These are phyloP conservation scores for Penicillium glabrum DNA, from an alignment of 2,329 filamentous ascomycete species.

Conservation along the genomic window DNA sequence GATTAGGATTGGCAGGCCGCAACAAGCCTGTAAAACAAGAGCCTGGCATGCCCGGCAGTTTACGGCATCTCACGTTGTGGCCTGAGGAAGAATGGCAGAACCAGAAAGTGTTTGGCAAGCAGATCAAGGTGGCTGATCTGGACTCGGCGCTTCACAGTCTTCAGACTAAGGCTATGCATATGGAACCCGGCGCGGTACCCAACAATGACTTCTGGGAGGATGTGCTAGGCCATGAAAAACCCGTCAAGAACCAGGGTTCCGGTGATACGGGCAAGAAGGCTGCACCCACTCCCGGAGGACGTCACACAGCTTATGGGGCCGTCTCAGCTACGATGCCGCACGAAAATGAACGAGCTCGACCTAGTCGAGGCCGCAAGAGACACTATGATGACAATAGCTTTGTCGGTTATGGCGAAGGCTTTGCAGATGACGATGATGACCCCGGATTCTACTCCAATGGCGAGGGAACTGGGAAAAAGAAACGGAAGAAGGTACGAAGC, in stretches of 20 bases:
- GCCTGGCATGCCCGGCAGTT: constrained; percentile 36
- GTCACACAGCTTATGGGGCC: constrained; percentile 27
- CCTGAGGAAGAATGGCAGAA: constrained; percentile 53
- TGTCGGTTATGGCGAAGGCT: constrained; percentile 53
- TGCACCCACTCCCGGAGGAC: constrained; percentile 23
- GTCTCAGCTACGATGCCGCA: constrained; percentile 25
- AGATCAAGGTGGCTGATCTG: constrained; percentile 45
- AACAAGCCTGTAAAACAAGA: constrained; percentile 51
- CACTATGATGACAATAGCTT: constrained; percentile 54
- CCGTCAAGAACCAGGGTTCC: constrained; percentile 34
- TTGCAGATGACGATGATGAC: constrained; percentile 49
- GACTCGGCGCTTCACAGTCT: constrained; percentile 43
- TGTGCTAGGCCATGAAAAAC: constrained; percentile 49
- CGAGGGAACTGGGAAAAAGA: constrained; percentile 47
- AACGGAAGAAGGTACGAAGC: constrained; percentile 49
- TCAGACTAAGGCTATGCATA: constrained; percentile 46
- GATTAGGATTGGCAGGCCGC: constrained; percentile 46
- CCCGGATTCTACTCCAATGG: constrained; percentile 44
- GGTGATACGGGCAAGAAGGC: constrained; percentile 33
- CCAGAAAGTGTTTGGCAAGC: constrained; percentile 48
- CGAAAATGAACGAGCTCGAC: constrained; percentile 39
- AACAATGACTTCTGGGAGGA: constrained; percentile 52
- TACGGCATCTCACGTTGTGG: constrained; percentile 46
- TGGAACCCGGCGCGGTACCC: constrained; percentile 47
- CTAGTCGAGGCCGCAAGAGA: constrained; percentile 50